A percentile compares a stretch with the other conserved stretches of the same genome.
phyloP scores from a whole-genome alignment of 768 basidiomycete species.

The Gelatoporia subvermispora region DNA sequence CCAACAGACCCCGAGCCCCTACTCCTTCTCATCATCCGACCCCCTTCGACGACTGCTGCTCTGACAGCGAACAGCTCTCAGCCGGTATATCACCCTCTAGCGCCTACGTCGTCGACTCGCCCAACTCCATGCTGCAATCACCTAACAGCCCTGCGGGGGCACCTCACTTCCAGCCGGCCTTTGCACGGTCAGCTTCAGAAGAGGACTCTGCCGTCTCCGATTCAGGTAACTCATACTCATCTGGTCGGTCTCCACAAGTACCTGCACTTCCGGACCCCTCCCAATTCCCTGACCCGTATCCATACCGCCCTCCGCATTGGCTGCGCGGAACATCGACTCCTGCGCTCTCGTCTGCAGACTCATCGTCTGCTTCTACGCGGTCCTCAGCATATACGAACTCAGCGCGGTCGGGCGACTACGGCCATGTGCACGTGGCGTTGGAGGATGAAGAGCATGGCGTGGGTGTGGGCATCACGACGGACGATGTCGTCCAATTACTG shows the following conservation, averaged over 20 bases:
- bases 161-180: conserved; percentile 28
- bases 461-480: conserved; percentile 58
- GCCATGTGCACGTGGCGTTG: conserved; percentile 61
- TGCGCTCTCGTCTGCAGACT: conserved; percentile 64
- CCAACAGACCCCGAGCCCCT: conserved; percentile 35
- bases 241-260: conserved; percentile 40
- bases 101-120: conserved; percentile 26
- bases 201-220: conserved; percentile 36
- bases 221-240: conserved; percentile 17
- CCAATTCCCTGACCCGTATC: conserved; percentile 70
- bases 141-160: conserved; percentile 19
- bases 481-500: conserved; percentile 59
- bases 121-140: conserved; percentile 14
- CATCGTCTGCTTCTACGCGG: conserved; percentile 66
- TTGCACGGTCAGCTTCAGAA: conserved; percentile 37
- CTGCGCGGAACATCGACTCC: conserved; percentile 44
- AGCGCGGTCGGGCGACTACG: conserved; percentile 62
- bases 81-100: conserved; percentile 21
- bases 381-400: conserved; percentile 77
- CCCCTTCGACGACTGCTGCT: conserved; percentile 21
- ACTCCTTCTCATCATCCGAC: conserved; percentile 26
- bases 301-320: conserved; percentile 48
- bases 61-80: conserved; percentile 17
- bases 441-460: conserved; percentile 51
- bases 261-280: conserved; percentile 55